A percentile compares a stretch with the other conserved stretches of the same genome.
phyloP scores from a whole-genome alignment of 805 yeast species.

The Yarrowia deformans region DNA sequence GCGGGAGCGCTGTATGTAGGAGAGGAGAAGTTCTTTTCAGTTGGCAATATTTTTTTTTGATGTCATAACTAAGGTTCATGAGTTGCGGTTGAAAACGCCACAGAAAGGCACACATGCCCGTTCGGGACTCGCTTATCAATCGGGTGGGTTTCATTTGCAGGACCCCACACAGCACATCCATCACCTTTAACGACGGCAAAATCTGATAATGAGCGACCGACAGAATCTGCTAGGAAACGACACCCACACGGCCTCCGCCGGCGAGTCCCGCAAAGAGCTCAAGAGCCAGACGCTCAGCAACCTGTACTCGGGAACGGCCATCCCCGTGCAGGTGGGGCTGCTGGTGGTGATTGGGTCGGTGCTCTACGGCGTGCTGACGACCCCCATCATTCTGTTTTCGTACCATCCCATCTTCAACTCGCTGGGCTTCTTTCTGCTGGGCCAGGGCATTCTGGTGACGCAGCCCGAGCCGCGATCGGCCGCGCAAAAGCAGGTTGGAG shows the following conservation, averaged over 20 bases:
- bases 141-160: conserved; percentile 3
- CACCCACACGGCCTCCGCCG: not conserved
- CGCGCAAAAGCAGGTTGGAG: conserved; percentile 45
- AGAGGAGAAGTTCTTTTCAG: too few species aligned
- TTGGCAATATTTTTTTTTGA: too few species aligned
- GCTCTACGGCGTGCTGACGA: conserved; percentile 39
- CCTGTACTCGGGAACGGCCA: conserved; percentile 47
- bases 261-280: not conserved
- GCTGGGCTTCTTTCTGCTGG: conserved; percentile 45
- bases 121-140: conserved; percentile 27
- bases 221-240: conserved; percentile 3
- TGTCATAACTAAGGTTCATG: not conserved
- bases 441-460: conserved; percentile 46
- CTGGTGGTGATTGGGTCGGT: conserved; percentile 35
- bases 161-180: not conserved
- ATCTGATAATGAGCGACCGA: conserved; percentile 14
- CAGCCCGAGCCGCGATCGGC: conserved; percentile 45
- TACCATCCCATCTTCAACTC: conserved; percentile 47
- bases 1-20: too few species aligned
- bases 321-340: conserved; percentile 51
- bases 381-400: conserved; percentile 45
- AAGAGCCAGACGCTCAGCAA: conserved; percentile 46
- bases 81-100: conserved; percentile 28
- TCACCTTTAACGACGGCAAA: not conserved
- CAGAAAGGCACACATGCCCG: not conserved